Conservation (phyloP, 441 rosid species). For the Erodium trifolium region DNA sequence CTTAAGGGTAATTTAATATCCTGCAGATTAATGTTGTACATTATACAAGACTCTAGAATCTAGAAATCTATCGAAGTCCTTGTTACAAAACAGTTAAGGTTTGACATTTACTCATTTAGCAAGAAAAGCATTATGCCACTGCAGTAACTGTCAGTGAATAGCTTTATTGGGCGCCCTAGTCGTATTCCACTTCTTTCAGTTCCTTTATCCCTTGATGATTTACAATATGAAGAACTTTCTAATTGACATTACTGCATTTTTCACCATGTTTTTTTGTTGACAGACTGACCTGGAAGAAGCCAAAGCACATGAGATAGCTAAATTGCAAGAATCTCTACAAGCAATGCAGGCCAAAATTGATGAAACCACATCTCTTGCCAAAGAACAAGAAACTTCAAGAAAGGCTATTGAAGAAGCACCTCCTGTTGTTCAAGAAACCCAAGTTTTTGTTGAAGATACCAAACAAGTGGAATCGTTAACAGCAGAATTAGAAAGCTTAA, state of each 20-base stretch:
- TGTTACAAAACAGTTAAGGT: neutral
- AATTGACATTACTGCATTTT: neutral
- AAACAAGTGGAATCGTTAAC: conserved; percentile 35
- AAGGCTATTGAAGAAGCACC: conserved; percentile 26
- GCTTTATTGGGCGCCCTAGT: neutral
- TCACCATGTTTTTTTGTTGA: neutral
- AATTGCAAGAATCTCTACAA: conserved; percentile 23
- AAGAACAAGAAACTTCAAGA: conserved; percentile 30
- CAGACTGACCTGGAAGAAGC: conserved; percentile 12
- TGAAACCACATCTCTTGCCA: conserved; percentile 26
- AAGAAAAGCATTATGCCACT: neutral
- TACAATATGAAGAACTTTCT: neutral
- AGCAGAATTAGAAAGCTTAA: conserved; percentile 45
- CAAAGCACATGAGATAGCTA: conserved; percentile 24
- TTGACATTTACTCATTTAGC: neutral
- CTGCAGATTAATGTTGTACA: neutral
- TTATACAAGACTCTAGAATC: conserved; percentile 1
- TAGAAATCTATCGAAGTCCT: neutral
- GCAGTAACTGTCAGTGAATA: neutral
- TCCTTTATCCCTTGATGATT: conserved; percentile 5
- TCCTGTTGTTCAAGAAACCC: conserved; percentile 25
- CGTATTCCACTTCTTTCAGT: neutral
- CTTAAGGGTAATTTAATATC: conserved; percentile 5
- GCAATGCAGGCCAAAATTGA: conserved; percentile 6
- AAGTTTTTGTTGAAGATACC: conserved; percentile 26